Evolutionary conservation across 306 rosid species (phyloP).

Genomic region (Corylus avellana): DNA sequence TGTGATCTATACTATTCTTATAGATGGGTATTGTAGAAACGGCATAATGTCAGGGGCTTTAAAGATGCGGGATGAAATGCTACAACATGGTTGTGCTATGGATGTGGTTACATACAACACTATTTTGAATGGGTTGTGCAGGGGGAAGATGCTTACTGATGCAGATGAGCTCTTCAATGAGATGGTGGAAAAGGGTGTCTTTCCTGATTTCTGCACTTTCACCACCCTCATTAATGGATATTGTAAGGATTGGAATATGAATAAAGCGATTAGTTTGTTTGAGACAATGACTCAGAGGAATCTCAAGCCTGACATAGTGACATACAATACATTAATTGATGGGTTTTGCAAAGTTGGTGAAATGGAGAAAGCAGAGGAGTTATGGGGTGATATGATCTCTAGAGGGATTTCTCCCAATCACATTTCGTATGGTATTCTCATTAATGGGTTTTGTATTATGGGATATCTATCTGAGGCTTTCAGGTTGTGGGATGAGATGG

Average conservation of each 20-base stretch:
- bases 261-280: constrained; percentile 58
- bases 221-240: constrained; percentile 88
- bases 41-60: constrained; percentile 68
- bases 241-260: constrained; percentile 77
- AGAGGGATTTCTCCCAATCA: constrained; percentile 58
- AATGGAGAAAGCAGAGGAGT: constrained; percentile 70
- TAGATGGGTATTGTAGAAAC: constrained; percentile 73
- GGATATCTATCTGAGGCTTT: constrained; percentile 68
- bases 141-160: constrained; percentile 68
- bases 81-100: constrained; percentile 64
- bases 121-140: constrained; percentile 76
- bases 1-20: constrained; percentile 81
- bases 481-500: constrained; percentile 81
- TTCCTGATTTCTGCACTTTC: constrained; percentile 82
- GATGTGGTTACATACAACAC: constrained; percentile 82
- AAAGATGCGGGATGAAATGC: constrained; percentile 73
- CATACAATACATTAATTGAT: constrained; percentile 76
- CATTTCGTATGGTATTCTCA: constrained; percentile 69
- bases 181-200: constrained; percentile 84
- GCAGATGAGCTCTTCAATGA: constrained; percentile 71
- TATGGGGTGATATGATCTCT: constrained; percentile 71
- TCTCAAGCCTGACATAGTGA: constrained; percentile 81
- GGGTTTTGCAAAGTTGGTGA: constrained; percentile 90
- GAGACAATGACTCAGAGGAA: constrained; percentile 54
- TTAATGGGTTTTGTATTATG: constrained; percentile 75